Base-by-base conservation (phyloP, 495 filamentous ascomycete species). In the Penicillium manginii region DNA sequence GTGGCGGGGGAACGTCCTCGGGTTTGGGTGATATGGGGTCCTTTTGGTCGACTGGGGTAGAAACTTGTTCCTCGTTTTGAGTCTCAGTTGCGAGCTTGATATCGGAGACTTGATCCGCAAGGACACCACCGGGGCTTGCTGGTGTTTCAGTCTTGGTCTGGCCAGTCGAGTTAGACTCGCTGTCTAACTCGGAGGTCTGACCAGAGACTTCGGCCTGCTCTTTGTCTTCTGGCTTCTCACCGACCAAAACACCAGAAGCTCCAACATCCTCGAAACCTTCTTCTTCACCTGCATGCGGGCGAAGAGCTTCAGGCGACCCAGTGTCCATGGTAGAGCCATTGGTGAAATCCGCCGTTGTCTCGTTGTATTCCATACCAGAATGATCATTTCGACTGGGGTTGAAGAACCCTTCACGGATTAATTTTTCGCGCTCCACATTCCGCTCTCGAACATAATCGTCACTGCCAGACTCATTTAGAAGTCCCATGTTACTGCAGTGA, bases 401-500 rank as follows among this genome's bases (percentile, higher is more conserved):
- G 54, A 82, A 78, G 15, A 63, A 67, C 9, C 90, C 92, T 60
- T 93, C 89, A 3, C 79, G 81, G 55, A 89, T 86, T 55, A 97
- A 74, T 35, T 83, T 81, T 57, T 93, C 91, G 23, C 94, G 86
- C 61, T 97, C 92, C 11, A 80, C 77, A 70, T 99, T 91, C 52
- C 96, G 83, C 42, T 87, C 81, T 62, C 81, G 87, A 32, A 97
- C 89, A 61, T 96, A 89, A 48, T 90, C 85, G 64, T 99, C 94
- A 31, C 91, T 92, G 21, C 96, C 96, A 15, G 86, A 79, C 71
- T 98, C 93, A 65, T 99, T 99, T 53, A 99, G 78, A 48, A 99
- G 79, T 8, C 88, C 92, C 94, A 99, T 99, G 66, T 99, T 99
- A 75, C 96, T 98, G 75, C 94, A 99, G 68, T 99, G 94, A 33